Conservation (phyloP, 257 asterid species). For the Solanum chiquidenum region DNA sequence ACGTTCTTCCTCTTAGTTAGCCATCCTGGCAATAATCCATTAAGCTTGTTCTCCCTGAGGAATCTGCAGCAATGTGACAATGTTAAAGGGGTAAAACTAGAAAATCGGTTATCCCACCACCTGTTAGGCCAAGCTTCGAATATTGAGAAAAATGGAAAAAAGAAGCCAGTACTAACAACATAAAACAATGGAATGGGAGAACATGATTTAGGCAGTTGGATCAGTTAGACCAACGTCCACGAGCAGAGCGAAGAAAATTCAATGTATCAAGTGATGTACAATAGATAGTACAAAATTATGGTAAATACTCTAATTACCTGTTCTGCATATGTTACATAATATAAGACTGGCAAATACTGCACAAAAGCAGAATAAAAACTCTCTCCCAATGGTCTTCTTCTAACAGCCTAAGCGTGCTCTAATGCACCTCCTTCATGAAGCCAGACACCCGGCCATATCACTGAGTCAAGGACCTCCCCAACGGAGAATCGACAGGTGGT, state of each 20-base stretch:
- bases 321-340: background rate
- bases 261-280: background rate
- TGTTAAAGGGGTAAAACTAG: background rate
- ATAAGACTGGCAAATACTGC: background rate
- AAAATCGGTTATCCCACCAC: background rate
- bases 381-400: background rate
- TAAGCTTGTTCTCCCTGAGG: conserved; percentile 7
- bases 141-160: background rate
- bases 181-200: background rate
- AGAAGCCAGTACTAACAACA: background rate
- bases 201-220: background rate
- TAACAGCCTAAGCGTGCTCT: background rate
- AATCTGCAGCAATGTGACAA: background rate
- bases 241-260: background rate
- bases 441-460: background rate
- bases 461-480: background rate
- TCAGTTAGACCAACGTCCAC: background rate
- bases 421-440: background rate
- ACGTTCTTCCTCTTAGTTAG: background rate
- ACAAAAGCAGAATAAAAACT: background rate
- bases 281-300: background rate
- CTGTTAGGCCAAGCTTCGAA: background rate
- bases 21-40: background rate
- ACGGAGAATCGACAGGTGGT: background rate
- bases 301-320: background rate